Evolutionary conservation across 1,284 basidiomycete species (phyloP), one percentile per base, ranked within the genome.

Genomic region (Trichosporon sp.): DNA sequence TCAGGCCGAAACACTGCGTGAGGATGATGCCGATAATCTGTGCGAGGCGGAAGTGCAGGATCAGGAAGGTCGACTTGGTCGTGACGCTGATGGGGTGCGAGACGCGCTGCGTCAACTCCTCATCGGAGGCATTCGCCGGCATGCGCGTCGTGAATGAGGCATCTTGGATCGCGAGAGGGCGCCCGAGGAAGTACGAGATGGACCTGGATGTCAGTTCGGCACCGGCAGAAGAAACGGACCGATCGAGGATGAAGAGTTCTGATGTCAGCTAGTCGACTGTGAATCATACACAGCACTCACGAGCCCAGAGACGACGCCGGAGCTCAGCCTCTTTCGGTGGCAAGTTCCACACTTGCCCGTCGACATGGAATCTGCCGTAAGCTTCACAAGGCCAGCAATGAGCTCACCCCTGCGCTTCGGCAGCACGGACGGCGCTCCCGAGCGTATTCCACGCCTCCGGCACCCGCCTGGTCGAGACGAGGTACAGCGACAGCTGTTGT

Each of bases 371-470:
- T 4, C 78, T 78, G 65, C 12, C 26, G 69, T 71, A 35, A 71
- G 71, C 16, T 59, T 2, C 31, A n/a, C 35, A 4, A 19, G n/a
- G 1, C 11, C 37, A 31, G 11, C 11, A 2, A 26, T 26, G 21
- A 46, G 40, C 77, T 68, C 54, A 79, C 76, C 79, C 79, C 61
- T 77, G 78, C 1, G 78, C 78, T 38, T 79, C 76, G 11, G 78
- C 76, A 2, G 73, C 72, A 16, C 78, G 70, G 5, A 77, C 74
- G 0, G 75, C 76, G 21, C 71, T 69, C 2, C 78, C 77, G 10
- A 80, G 70, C 32, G 74, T 74, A n/a, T 76, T 75, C 79, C 79
- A 79, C 4, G 76, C 76, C 68, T 80, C 78, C 0, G 76, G 73
- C 46, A 78, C 76, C 14, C 77, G 72, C 4, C 79, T 68, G 37